Percentiles rank a stretch among this genome's conserved stretches.
phyloP scores from a whole-genome alignment of 2,329 filamentous ascomycete species.

The Dothideomycetidae sp. region DNA sequence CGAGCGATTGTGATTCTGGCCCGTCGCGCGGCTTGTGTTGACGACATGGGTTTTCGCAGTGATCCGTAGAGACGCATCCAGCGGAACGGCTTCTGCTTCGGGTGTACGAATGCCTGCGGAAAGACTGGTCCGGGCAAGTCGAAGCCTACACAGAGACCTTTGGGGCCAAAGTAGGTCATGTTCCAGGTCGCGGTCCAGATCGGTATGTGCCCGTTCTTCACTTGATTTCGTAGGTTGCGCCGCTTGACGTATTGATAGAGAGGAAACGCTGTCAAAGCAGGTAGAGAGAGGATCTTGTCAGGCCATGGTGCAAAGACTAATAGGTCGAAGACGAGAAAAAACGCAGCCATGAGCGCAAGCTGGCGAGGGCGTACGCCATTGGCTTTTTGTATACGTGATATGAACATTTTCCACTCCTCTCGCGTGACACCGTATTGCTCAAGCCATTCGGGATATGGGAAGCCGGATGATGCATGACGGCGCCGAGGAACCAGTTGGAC shows the following conservation, averaged over 20 bases:
- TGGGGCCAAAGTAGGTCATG: constrained; percentile 8
- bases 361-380: constrained; percentile 4
- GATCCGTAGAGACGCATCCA: not conserved
- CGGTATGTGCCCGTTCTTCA: constrained; percentile 6
- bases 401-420: constrained; percentile 8
- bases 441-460: constrained; percentile 7
- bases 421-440: constrained; percentile 6
- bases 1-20: constrained; percentile 6
- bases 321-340: not conserved
- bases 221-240: constrained; percentile 3
- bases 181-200: constrained; percentile 9
- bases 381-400: constrained; percentile 2
- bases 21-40: constrained; percentile 2
- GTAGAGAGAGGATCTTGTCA: not conserved
- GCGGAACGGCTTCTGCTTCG: constrained; percentile 3
- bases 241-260: constrained; percentile 5
- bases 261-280: not conserved
- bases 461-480: constrained; percentile 9
- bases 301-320: constrained; percentile 4
- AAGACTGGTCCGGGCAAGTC: constrained; percentile 8
- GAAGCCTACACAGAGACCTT: constrained; percentile 9
- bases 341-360: not conserved
- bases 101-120: constrained; percentile 4
- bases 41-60: constrained; percentile 5
- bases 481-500: constrained; percentile 7